A percentile compares a stretch with the other conserved stretches of the same genome.
Conservation (phyloP, 768 basidiomycete species). For the Amanita pseudoporphyria region DNA sequence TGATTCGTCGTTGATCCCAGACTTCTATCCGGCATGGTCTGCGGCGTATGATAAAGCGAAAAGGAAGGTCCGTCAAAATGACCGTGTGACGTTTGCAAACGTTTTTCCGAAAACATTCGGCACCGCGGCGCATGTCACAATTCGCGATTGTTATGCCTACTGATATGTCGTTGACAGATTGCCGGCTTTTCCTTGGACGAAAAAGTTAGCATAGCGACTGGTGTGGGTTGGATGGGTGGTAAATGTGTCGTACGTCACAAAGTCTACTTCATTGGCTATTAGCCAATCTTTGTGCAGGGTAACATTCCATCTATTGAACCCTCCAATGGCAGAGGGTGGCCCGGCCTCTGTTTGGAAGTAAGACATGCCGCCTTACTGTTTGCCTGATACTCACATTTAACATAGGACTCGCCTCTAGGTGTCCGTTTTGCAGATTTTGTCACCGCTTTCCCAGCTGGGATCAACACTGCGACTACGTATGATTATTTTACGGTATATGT, state of each 20-base stretch:
- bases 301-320: conserved; percentile 47
- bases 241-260: conserved; percentile 51
- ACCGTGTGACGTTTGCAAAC: no score
- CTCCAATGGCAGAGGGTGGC: conserved; percentile 37
- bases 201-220: conserved; percentile 57
- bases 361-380: conserved; percentile 1
- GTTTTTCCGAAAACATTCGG: no score
- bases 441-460: conserved; percentile 75
- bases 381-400: not conserved
- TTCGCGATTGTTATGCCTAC: no score
- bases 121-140: no score
- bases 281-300: conserved; percentile 22
- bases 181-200: conserved; percentile 45
- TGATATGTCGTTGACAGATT: conserved; percentile 22
- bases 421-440: conserved; percentile 67
- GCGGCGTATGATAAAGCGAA: conserved; percentile 50
- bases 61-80: conserved; percentile 26
- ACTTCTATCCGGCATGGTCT: conserved; percentile 49
- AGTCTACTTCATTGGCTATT: not conserved
- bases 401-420: conserved; percentile 64
- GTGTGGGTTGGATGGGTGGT: conserved; percentile 56
- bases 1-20: conserved; percentile 28
- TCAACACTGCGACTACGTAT: conserved; percentile 77
- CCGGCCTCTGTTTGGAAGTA: conserved; percentile 66
- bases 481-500: conserved; percentile 13